These are phyloP conservation scores for Lipomyces sp. DNA, from an alignment of 805 yeast genomes.

Conservation along the genomic window DNA sequence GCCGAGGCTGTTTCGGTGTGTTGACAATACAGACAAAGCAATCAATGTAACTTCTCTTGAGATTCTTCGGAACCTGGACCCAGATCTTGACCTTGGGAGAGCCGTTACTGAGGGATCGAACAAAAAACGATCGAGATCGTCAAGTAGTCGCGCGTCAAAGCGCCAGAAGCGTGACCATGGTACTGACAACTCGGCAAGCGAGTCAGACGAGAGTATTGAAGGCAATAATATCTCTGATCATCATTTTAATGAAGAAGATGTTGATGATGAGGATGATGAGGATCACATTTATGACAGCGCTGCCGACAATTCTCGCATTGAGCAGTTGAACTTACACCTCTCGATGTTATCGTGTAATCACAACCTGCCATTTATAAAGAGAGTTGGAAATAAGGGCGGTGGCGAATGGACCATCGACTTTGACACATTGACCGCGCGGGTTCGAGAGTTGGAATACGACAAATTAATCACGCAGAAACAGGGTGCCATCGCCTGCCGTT, in stretches of 20 bases:
- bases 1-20: conserved; percentile 48
- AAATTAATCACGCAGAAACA: conserved; percentile 44
- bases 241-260: conserved; percentile 35
- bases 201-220: background rate
- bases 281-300: conserved; percentile 24
- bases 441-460: conserved; percentile 46
- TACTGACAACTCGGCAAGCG: conserved; percentile 35
- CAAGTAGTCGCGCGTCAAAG: conserved; percentile 35
- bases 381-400: conserved; percentile 58
- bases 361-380: conserved; percentile 61
- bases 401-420: conserved; percentile 53
- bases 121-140: conserved; percentile 18
- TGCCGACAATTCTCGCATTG: conserved; percentile 18
- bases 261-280: conserved; percentile 39
- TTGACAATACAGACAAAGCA: conserved; percentile 41
- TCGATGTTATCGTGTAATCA: conserved; percentile 60
- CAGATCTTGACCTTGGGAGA: conserved; percentile 32
- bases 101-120: conserved; percentile 28
- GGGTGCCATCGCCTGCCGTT: conserved; percentile 64
- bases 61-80: conserved; percentile 39
- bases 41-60: conserved; percentile 45
- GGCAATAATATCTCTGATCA: background rate
- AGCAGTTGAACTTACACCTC: conserved; percentile 54
- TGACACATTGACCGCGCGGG: conserved; percentile 39
- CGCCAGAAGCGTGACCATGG: conserved; percentile 39